These are phyloP conservation scores for Aureobasidium sp. DNA, from an alignment of 2,329 filamentous ascomycete species.

Conservation along the genomic window DNA sequence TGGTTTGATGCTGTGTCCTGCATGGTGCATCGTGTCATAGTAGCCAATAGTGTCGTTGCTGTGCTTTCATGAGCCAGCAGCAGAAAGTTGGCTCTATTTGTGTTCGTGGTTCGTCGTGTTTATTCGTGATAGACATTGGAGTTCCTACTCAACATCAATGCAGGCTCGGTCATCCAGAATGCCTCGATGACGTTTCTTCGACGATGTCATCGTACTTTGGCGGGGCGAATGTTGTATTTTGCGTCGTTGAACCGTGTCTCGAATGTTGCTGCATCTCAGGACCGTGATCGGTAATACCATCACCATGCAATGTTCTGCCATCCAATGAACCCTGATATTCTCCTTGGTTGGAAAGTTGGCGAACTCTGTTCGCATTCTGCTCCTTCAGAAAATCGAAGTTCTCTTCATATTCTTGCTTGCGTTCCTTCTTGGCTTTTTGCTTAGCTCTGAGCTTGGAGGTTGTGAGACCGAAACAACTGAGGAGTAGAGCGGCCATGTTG, in stretches of 20 bases:
- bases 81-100: background rate
- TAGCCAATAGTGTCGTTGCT: background rate
- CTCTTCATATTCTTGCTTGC: conserved; percentile 17
- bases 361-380: conserved; percentile 17
- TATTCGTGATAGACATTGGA: background rate
- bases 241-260: background rate
- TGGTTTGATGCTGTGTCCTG: background rate
- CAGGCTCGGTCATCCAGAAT: background rate
- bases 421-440: conserved; percentile 12
- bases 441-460: conserved; percentile 14
- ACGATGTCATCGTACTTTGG: conserved; percentile 11
- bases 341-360: conserved; percentile 12
- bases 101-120: background rate
- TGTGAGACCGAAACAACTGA: conserved; percentile 13
- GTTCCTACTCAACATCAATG: background rate
- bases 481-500: conserved; percentile 19
- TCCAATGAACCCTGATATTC: background rate
- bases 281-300: background rate
- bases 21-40: background rate
- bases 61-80: background rate
- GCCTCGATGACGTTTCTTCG: background rate
- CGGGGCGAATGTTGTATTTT: background rate
- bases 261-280: conserved; percentile 1
- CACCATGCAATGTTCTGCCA: background rate
- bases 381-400: conserved; percentile 18